Percentiles rank a stretch among this genome's conserved stretches.
phyloP scores from a whole-genome alignment of 306 rosid genomes.

The Inga leiocalycina region DNA sequence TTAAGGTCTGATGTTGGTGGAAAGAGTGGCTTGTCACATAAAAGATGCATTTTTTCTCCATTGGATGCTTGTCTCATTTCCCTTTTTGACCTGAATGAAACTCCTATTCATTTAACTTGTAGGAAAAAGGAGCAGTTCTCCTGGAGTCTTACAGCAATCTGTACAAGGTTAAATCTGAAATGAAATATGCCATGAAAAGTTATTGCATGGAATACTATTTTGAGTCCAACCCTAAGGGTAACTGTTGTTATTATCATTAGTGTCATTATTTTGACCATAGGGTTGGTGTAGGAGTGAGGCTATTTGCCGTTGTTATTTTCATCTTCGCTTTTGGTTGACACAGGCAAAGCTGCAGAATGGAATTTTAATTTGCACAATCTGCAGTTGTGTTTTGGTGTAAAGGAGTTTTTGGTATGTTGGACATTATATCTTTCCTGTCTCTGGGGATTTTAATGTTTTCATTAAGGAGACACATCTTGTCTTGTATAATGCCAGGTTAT shows the following conservation, averaged over 20 bases:
- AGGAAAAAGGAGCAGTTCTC: constrained; percentile 78
- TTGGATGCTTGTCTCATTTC: constrained; percentile 11
- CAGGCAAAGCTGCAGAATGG: constrained; percentile 67
- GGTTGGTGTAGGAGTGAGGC: constrained; percentile 18
- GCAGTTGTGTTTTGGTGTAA: constrained; percentile 91
- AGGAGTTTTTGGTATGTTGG: constrained; percentile 82
- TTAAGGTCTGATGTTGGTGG: neutral
- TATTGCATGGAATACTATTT: constrained; percentile 87
- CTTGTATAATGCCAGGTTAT: constrained; percentile 62
- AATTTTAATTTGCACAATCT: constrained; percentile 65
- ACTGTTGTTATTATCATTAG: neutral
- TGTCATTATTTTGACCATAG: neutral
- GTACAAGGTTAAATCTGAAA: constrained; percentile 81
- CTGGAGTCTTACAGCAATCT: constrained; percentile 58
- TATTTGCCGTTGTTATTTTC: constrained; percentile 27
- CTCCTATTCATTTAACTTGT: constrained; percentile 19
- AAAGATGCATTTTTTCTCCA: neutral
- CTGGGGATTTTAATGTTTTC: constrained; percentile 18
- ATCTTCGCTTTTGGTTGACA: constrained; percentile 34
- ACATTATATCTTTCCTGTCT: constrained; percentile 20
- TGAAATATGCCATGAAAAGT: constrained; percentile 75
- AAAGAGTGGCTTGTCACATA: constrained; percentile 2
- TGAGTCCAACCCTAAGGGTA: constrained; percentile 63
- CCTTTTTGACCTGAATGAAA: constrained; percentile 22
- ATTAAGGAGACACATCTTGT: constrained; percentile 19